Percentiles rank a stretch among this genome's conserved stretches.
phyloP scores from a whole-genome alignment of 148 eudicot genomes.

The Silene conica region DNA sequence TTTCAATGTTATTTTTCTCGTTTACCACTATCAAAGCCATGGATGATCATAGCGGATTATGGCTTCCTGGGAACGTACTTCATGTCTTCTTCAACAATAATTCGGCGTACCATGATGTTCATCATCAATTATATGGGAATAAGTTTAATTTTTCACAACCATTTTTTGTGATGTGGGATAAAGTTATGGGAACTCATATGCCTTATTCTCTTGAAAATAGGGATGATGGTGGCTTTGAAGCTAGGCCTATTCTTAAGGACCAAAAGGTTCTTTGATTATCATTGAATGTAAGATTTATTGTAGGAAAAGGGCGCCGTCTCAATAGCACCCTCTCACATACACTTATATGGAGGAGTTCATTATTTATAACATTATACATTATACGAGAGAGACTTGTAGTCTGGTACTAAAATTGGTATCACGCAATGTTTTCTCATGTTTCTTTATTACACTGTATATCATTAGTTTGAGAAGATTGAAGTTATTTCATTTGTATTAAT shows the following conservation, averaged over 20 bases:
- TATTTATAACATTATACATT: too few species aligned
- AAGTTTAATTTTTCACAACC: slow-evolving; percentile 14
- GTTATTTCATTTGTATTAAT: too few species aligned
- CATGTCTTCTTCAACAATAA: slow-evolving; percentile 8
- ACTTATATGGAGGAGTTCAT: too few species aligned
- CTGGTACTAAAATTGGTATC: too few species aligned
- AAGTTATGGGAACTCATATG: slow-evolving; percentile 17
- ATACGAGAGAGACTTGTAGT: too few species aligned
- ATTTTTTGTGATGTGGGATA: slow-evolving; percentile 11
- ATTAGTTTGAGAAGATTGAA: too few species aligned
- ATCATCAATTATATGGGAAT: slow-evolving; percentile 15
- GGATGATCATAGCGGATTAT: slow-evolving; percentile 16
- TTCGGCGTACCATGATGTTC: slow-evolving; percentile 12
- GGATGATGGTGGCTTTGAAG: slow-evolving; percentile 11
- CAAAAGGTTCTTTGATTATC: background rate
- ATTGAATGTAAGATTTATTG: too few species aligned
- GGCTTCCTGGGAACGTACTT: slow-evolving; percentile 8
- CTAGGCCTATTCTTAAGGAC: background rate
- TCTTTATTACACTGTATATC: too few species aligned
- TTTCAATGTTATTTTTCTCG: slow-evolving; percentile 8
- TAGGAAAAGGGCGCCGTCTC: too few species aligned
- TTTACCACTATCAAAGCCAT: slow-evolving; percentile 6
- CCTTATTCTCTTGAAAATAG: background rate
- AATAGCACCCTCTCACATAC: too few species aligned
- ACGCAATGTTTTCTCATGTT: too few species aligned